phyloP scores from a whole-genome alignment of 73 alveolate species.

The Tetrahymena thermophila region DNA sequence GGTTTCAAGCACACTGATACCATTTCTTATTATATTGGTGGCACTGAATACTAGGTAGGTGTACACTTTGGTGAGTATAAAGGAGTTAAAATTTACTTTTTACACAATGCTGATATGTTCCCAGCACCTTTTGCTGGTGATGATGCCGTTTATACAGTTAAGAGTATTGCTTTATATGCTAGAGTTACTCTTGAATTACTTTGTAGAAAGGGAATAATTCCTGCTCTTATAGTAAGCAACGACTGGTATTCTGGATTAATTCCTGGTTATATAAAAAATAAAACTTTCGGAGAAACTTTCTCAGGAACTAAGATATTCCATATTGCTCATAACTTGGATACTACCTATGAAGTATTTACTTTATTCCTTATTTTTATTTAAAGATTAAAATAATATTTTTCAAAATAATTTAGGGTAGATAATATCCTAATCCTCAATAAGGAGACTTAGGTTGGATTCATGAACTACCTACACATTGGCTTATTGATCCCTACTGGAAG shows the following conservation, averaged over 20 bases:
- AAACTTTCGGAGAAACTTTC: constrained; percentile 84
- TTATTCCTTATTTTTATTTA: not conserved
- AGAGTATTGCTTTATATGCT: constrained; percentile 67
- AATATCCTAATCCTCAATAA: constrained; percentile 73
- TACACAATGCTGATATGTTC: constrained; percentile 83
- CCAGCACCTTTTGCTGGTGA: constrained; percentile 91
- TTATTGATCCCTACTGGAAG: constrained; percentile 91
- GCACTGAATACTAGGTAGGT: constrained; percentile 66
- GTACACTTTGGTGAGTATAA: constrained; percentile 86
- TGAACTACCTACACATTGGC: constrained; percentile 82
- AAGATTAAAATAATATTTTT: not conserved
- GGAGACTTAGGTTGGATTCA: constrained; percentile 82
- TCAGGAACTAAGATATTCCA: constrained; percentile 93
- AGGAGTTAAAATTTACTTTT: constrained; percentile 83
- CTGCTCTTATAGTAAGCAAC: constrained; percentile 85
- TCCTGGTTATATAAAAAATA: constrained; percentile 91
- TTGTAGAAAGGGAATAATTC: constrained; percentile 71
- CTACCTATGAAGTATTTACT: constrained; percentile 96
- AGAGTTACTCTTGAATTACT: constrained; percentile 90
- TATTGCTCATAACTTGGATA: constrained; percentile 92
- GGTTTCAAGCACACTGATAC: constrained; percentile 70
- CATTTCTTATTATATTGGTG: constrained; percentile 66
- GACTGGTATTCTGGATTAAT: constrained; percentile 97
- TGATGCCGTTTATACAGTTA: constrained; percentile 34
- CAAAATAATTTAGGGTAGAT: constrained; percentile 51